Percentiles rank a stretch among this genome's conserved stretches.
Conservation (phyloP, 768 basidiomycete genomes). For the Leccinum barrowsii region DNA sequence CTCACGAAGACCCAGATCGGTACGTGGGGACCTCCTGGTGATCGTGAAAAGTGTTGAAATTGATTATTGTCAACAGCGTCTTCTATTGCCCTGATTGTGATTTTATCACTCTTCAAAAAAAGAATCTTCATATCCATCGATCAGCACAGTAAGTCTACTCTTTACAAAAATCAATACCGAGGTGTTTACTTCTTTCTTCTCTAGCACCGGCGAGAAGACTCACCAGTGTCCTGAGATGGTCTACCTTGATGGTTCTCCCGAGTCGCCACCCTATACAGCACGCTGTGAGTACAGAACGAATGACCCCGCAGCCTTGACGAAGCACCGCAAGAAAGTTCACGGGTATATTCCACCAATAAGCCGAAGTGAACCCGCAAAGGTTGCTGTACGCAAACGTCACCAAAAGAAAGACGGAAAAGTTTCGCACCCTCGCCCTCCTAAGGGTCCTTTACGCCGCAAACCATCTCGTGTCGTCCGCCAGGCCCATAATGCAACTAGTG, state of each 20-base stretch:
- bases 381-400: background rate
- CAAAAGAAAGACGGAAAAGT: background rate
- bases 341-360: constrained; percentile 14
- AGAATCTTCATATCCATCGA: constrained; percentile 17
- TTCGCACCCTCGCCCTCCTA: background rate
- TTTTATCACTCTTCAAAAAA: constrained; percentile 19
- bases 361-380: background rate
- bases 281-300: constrained; percentile 19
- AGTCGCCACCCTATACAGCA: background rate
- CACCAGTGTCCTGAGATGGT: constrained; percentile 9
- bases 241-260: background rate
- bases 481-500: background rate
- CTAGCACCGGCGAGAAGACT: constrained; percentile 22
- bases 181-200: background rate
- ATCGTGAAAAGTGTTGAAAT: background rate
- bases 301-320: constrained; percentile 25
- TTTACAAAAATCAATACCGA: background rate
- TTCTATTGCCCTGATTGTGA: constrained; percentile 13
- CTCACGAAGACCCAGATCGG: constrained; percentile 9
- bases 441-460: background rate
- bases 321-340: constrained; percentile 23
- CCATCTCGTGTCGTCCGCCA: background rate
- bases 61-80: constrained; percentile 1
- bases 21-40: background rate
- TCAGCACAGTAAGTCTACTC: constrained; percentile 15